A percentile compares a stretch with the other conserved stretches of the same genome.
Conservation (phyloP, 208 protist species). For the Vickermania spadyakhi region DNA sequence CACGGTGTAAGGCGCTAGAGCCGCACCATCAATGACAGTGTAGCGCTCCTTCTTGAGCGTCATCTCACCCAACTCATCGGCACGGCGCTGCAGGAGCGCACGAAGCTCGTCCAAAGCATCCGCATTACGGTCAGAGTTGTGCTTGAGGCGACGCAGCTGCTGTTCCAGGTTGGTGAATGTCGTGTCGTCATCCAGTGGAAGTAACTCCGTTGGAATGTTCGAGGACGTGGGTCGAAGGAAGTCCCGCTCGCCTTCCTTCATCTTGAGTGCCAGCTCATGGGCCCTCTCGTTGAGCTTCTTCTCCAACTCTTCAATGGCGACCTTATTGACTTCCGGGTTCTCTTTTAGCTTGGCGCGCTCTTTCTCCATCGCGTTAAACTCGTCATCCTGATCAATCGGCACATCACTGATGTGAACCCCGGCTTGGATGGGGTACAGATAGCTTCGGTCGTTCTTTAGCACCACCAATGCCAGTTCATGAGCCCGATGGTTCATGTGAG, state of each 20-base stretch:
- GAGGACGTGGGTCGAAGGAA: conserved; percentile 27
- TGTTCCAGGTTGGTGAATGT: conserved; percentile 50
- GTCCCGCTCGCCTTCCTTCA: conserved; percentile 51
- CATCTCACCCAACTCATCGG: conserved; percentile 48
- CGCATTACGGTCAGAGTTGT: conserved; percentile 30
- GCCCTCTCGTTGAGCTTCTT: conserved; percentile 64
- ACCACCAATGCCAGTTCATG: conserved; percentile 53
- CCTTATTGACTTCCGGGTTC: conserved; percentile 20
- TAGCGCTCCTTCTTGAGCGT: conserved; percentile 32
- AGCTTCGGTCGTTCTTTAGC: conserved; percentile 25
- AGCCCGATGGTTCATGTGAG: conserved; percentile 41
- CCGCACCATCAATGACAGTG: conserved; percentile 30
- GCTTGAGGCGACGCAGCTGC: conserved; percentile 37
- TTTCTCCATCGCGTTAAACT: conserved; percentile 56
- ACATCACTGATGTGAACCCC: conserved; percentile 43
- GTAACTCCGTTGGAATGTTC: conserved; percentile 46
- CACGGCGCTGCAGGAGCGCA: conserved; percentile 63
- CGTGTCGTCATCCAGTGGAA: conserved; percentile 53
- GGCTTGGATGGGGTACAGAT: conserved; percentile 17
- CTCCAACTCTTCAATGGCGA: conserved; percentile 38
- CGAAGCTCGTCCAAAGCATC: conserved; percentile 48
- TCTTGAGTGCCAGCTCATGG: conserved; percentile 41
- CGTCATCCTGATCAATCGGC: conserved; percentile 46
- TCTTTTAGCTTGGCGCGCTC: conserved; percentile 69
- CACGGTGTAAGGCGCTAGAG: conserved; percentile 8